Evolutionary conservation across 306 rosid genomes (phyloP), one percentile per base, ranked within the genome.

Genomic region (Fragaria nilgerrensis): DNA sequence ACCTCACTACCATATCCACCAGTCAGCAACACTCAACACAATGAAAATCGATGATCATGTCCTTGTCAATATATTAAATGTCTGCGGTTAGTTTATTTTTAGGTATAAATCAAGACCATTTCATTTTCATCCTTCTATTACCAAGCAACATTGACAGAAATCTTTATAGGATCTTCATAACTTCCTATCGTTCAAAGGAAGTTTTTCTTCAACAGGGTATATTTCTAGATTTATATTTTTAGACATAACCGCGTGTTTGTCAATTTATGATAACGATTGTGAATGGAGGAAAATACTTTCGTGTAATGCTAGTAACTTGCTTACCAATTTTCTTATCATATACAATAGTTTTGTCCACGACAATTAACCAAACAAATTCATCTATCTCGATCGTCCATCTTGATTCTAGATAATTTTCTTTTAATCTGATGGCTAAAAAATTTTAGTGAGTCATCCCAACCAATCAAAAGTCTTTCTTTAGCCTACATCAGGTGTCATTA

Each of bases 1-100:
- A 39, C 50, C 22, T 67, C 29, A 29, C 19, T 64, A 64, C 44
- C 45, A 36, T 17, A 34, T 64, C 49, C 45, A 67, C 11, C 7
- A 67, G 17, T 67, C 71, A 37, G 71, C 49, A 67, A 39, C 50
- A 66, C 66, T 61, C 66, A 12, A 12, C 19, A 62, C 68, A 36
- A 62, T 62, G 68, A 62, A 5, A 39, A 61, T 27, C 20, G 23
- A 9, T 67, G 32, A 34, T 36, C 23, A 64, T 15, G 68, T 63
- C 49, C 50, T 9, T 39, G 25, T 67, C 72, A 67, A 17, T 1
- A 37, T 66, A 20, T 37, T 66, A 39, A 66, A 66, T 66, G 9
- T 39, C 48, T 9, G 71, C 71, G 11, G 5, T 37, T 34, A 0
- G 69, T 16, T 66, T 39, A 25, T 67, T 10, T 16, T 41, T 39